Evolutionary conservation across 2,329 filamentous ascomycete genomes (phyloP).

Genomic region (Hansfordia pulvinata): DNA sequence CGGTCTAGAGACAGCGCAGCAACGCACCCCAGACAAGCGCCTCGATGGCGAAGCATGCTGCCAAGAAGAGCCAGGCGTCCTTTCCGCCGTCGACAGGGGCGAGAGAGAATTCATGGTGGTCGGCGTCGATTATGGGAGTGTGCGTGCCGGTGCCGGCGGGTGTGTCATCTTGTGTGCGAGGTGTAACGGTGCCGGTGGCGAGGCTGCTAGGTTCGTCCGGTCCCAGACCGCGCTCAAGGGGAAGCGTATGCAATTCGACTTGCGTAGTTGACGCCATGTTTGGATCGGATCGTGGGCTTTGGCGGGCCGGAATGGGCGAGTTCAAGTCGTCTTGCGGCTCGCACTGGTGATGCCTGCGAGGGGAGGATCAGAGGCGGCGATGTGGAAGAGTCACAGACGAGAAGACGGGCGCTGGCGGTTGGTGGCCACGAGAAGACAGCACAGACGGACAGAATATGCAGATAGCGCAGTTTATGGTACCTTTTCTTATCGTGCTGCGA

Average conservation of each 20-base stretch:
- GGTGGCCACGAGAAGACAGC: no score
- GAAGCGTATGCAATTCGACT: neutral
- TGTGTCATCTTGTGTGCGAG: neutral
- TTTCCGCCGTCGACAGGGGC: slow-evolving; percentile 16
- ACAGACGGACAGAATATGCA: no score
- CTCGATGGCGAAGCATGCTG: slow-evolving; percentile 36
- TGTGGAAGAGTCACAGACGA: no score
- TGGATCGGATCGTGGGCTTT: no score
- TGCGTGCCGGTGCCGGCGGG: neutral
- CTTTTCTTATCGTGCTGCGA: no score
- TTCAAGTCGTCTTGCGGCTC: no score
- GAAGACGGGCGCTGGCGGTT: no score
- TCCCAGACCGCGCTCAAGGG: neutral
- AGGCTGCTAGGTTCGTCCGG: no score
- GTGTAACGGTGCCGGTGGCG: neutral
- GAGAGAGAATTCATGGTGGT: slow-evolving; percentile 7
- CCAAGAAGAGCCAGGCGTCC: slow-evolving; percentile 26
- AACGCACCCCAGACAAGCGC: slow-evolving; percentile 36
- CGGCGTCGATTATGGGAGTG: neutral
- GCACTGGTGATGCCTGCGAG: no score
- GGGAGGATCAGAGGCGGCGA: no score
- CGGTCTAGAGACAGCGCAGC: neutral
- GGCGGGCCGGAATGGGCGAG: no score
- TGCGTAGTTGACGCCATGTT: neutral
- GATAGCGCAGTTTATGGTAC: no score